phyloP scores from a whole-genome alignment of 2,329 filamentous ascomycete genomes.

The Penicillium hesseltinei region DNA sequence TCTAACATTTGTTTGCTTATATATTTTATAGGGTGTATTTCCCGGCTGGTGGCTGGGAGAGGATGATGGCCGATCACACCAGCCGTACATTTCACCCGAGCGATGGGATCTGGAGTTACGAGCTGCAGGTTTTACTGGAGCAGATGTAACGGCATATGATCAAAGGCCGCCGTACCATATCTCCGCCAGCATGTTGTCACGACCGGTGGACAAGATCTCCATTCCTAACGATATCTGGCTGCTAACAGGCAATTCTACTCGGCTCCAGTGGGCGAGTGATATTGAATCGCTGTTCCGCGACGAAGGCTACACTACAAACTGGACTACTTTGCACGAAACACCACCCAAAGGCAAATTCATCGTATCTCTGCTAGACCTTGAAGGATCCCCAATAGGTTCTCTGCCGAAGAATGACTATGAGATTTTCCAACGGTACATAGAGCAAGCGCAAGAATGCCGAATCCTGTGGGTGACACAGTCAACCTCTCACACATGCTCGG shows the following conservation, averaged over 20 bases:
- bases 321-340: background rate
- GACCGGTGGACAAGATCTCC: background rate
- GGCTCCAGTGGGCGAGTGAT: background rate
- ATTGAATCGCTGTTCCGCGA: background rate
- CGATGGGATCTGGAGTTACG: slow-evolving; percentile 3
- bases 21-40: background rate
- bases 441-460: background rate
- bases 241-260: background rate
- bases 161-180: background rate
- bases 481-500: slow-evolving; percentile 2
- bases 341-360: background rate
- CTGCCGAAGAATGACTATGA: background rate
- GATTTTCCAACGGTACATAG: background rate
- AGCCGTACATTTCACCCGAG: slow-evolving; percentile 1
- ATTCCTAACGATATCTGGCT: background rate
- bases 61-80: background rate
- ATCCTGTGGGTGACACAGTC: slow-evolving; percentile 12
- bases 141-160: background rate
- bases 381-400: background rate
- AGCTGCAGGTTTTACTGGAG: slow-evolving; percentile 4
- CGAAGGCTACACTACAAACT: background rate
- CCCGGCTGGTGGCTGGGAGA: slow-evolving; percentile 13
- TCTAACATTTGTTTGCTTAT: background rate
- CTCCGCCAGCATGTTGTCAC: background rate
- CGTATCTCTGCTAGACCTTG: background rate